Conservation (phyloP, 2,329 filamentous ascomycete genomes). For the Penicillium verrucosum region DNA sequence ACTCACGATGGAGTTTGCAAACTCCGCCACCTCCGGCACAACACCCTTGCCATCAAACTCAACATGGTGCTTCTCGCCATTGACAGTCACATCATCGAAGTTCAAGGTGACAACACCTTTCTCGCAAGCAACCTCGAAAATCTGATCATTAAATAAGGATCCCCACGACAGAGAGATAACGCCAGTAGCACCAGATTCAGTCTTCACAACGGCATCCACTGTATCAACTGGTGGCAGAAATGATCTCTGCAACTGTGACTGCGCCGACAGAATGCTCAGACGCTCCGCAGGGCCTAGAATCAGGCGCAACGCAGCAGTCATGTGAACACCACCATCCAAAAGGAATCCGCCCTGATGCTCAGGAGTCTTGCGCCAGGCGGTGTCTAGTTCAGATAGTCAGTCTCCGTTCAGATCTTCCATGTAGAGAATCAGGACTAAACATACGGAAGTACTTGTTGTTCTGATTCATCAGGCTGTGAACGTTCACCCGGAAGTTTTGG, state of each 20-base stretch:
- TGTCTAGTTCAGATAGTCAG: constrained; percentile 13
- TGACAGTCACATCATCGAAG: constrained; percentile 36
- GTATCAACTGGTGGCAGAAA: constrained; percentile 58
- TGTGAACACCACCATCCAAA: constrained; percentile 58
- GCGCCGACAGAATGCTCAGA: constrained; percentile 47
- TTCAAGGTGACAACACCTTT: constrained; percentile 49
- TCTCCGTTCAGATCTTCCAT: not conserved
- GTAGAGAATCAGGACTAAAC: constrained; percentile 11
- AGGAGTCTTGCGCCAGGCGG: constrained; percentile 56
- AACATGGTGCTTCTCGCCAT: constrained; percentile 42
- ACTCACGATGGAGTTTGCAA: constrained; percentile 48
- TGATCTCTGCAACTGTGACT: constrained; percentile 48
- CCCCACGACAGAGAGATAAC: constrained; percentile 53
- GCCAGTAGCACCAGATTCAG: constrained; percentile 49
- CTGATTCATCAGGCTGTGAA: constrained; percentile 44
- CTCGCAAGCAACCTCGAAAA: constrained; percentile 52
- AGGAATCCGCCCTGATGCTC: constrained; percentile 59
- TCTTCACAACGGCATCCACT: constrained; percentile 51
- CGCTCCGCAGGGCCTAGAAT: constrained; percentile 47
- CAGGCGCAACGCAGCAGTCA: constrained; percentile 51
- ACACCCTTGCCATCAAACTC: constrained; percentile 51
- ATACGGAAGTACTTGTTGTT: constrained; percentile 55
- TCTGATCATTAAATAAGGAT: constrained; percentile 48
- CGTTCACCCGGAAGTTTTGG: constrained; percentile 50
- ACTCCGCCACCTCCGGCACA: constrained; percentile 51